Evolutionary conservation across 164 flowering plant species (phyloP), one percentile per base, ranked within the genome.

Genomic region (Dillenia turbinata): DNA sequence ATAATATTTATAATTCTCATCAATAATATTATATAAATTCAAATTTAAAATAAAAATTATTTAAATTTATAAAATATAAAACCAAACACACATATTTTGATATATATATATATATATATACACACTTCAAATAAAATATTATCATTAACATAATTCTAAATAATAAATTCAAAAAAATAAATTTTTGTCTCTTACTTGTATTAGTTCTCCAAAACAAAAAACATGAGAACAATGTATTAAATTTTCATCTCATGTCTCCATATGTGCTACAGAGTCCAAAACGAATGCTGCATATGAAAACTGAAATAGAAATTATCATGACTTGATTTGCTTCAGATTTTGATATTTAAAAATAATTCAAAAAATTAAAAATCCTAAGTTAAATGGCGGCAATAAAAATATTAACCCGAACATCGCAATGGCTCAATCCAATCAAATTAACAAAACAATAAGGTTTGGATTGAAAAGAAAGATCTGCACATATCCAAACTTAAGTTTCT

Each of bases 351-450:
- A 12, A 15, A 49, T 10, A 60, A 13, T 40, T 8, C n/a, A 11
- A 9, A 33, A 33, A 49, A 6, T 26, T 7, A 57, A 3, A 13
- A 49, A 47, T 12, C 16, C 5, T 26, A n/a, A 33, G 11, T 44
- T 26, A 10, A 59, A 24, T 11, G 22, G 12, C 49, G 19, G 16
- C 0, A 0, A 47, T 49, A 26, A 19, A 16, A 47, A 15, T 12
- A 55, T 8, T 77, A 83, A 90, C 95, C 78, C 85, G 79, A 24
- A 86, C 62, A 50, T 58, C 47, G 82, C 83, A 86, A 70, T 87
- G 89, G 69, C 81, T 89, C 67, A 92, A 60, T 66, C 92, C 95
- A 51, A 86, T 73, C 77, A 89, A 73, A 73, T 89, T 92, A 46
- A 81, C 78, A 92, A 69, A 60, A 73, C 88, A 67, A 57, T 80